phyloP scores from a whole-genome alignment of 345 rosid genomes.

The Lepidium sativum region DNA sequence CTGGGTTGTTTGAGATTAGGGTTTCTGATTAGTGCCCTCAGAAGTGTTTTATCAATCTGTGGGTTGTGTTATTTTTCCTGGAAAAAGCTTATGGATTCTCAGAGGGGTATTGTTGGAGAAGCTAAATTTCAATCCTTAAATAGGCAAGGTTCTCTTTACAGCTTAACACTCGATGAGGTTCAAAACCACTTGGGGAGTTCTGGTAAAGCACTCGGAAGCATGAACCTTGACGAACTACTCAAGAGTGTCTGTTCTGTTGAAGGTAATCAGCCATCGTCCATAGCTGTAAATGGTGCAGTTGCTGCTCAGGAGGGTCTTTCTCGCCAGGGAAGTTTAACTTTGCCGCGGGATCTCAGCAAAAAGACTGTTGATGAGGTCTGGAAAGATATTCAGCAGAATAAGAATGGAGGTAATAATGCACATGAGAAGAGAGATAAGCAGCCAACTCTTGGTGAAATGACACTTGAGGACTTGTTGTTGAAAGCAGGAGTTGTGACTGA shows the following conservation, averaged over 20 bases:
- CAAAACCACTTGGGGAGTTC: constrained; percentile 78
- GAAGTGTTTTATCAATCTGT: background rate
- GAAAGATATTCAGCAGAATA: constrained; percentile 87
- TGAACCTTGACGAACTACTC: constrained; percentile 94
- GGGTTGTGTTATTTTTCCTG: background rate
- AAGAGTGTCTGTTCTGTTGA: constrained; percentile 85
- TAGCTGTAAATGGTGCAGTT: constrained; percentile 6
- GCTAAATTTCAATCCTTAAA: constrained; percentile 54
- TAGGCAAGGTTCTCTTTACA: constrained; percentile 68
- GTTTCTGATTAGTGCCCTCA: constrained; percentile 7
- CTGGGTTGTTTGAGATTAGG: constrained; percentile 22
- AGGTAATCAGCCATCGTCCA: constrained; percentile 46
- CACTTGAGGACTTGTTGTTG: constrained; percentile 90
- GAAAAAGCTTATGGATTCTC: constrained; percentile 40
- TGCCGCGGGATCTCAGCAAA: constrained; percentile 63
- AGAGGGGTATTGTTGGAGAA: constrained; percentile 42
- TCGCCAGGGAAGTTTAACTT: constrained; percentile 61
- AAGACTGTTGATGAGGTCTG: constrained; percentile 97
- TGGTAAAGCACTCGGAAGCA: constrained; percentile 84
- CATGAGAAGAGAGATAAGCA: constrained; percentile 62
- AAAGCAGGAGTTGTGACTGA: constrained; percentile 94
- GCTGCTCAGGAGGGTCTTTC: constrained; percentile 40
- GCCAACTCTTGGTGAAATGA: constrained; percentile 86
- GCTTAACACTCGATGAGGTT: constrained; percentile 93
- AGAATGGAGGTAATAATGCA: constrained; percentile 34